phyloP scores from a whole-genome alignment of 2,329 filamentous ascomycete genomes.

The Scopulariopsis brevicaulis region DNA sequence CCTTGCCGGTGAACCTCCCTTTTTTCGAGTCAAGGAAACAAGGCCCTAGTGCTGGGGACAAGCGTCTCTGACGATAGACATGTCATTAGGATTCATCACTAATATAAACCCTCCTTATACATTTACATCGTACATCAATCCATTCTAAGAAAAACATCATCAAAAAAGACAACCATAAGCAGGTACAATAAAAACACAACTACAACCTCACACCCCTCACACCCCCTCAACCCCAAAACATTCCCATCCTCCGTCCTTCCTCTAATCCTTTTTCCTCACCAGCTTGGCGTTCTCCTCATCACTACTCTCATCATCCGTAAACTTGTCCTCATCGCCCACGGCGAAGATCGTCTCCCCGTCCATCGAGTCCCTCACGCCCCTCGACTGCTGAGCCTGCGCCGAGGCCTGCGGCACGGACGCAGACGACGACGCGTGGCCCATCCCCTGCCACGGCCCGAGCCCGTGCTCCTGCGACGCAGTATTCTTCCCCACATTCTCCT shows the following conservation, averaged over 20 bases:
- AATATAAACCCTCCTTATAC: background rate
- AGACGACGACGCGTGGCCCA: conserved; percentile 6
- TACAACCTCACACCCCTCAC: background rate
- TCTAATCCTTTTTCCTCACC: conserved; percentile 32
- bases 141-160: background rate
- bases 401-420: conserved; percentile 8
- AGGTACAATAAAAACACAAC: background rate
- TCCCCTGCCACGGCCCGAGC: background rate
- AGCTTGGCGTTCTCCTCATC: conserved; percentile 47
- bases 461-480: conserved; percentile 1
- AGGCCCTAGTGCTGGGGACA: background rate
- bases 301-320: conserved; percentile 58
- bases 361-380: conserved; percentile 39
- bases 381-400: background rate
- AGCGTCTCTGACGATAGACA: background rate
- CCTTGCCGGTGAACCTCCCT: background rate
- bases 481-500: conserved; percentile 30
- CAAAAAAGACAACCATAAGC: background rate
- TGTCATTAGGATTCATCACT: background rate
- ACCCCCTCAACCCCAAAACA: background rate
- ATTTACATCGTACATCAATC: background rate
- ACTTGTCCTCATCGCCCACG: conserved; percentile 79
- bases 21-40: background rate
- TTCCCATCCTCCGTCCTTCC: background rate
- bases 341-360: conserved; percentile 96